Percentiles rank a stretch among this genome's conserved stretches.
Conservation (phyloP, 257 asterid species). For the Cordia subcordata region DNA sequence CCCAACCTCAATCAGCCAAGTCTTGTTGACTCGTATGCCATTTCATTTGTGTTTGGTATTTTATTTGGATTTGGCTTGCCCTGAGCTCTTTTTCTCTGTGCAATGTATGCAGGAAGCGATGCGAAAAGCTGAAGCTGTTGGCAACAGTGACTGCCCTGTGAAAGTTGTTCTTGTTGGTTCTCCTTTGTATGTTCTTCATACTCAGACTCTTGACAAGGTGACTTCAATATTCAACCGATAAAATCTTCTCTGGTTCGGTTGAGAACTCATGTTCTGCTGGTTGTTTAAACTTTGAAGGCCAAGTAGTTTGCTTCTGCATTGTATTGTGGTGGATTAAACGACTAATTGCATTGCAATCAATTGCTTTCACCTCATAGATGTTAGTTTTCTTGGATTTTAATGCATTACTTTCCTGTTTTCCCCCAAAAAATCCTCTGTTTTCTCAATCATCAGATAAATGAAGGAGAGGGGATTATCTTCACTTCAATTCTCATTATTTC, state of each 20-base stretch:
- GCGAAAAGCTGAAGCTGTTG: conserved; percentile 98
- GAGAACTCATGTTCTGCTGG: conserved; percentile 4
- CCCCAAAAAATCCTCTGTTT: too few species aligned
- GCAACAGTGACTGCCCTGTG: conserved; percentile 86
- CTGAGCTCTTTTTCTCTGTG: not conserved
- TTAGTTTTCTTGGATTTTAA: too few species aligned
- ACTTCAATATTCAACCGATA: too few species aligned
- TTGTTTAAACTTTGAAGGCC: not conserved
- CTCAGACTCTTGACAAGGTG: conserved; percentile 96
- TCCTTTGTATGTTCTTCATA: conserved; percentile 78
- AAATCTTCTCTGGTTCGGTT: too few species aligned
- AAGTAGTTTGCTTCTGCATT: too few species aligned
- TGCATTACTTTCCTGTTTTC: too few species aligned
- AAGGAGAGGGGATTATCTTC: too few species aligned
- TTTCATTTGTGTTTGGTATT: not conserved
- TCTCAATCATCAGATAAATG: too few species aligned
- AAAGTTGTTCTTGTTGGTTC: conserved; percentile 90
- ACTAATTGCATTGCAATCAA: not conserved
- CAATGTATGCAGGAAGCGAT: conserved; percentile 75
- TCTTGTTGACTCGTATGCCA: not conserved
- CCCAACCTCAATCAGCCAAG: not conserved
- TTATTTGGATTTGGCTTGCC: not conserved
- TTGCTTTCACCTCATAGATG: not conserved
- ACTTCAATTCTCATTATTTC: too few species aligned
- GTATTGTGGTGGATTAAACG: too few species aligned